Evolutionary conservation across 2,329 filamentous ascomycete genomes (phyloP).

Genomic region (Xylaria sp.): DNA sequence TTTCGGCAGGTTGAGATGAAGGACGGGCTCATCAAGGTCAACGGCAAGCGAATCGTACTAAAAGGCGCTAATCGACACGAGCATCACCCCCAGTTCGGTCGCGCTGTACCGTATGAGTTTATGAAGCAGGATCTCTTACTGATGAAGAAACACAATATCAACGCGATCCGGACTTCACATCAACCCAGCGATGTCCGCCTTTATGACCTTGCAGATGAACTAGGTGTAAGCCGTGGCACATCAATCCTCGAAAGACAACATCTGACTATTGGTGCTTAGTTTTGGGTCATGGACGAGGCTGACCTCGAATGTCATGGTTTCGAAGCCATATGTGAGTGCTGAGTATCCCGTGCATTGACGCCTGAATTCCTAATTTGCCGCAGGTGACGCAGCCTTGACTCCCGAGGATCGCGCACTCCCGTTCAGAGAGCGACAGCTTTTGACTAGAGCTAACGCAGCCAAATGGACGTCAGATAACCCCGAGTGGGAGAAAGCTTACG

Average conservation of each 20-base stretch:
- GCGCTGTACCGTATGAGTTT: constrained; percentile 60
- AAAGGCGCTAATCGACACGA: constrained; percentile 68
- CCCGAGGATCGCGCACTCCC: constrained; percentile 37
- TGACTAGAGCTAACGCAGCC: constrained; percentile 45
- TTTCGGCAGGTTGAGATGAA: constrained; percentile 66
- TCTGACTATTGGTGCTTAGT: constrained; percentile 44
- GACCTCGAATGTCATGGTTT: constrained; percentile 51
- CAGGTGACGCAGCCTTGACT: constrained; percentile 41
- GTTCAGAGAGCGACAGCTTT: constrained; percentile 40
- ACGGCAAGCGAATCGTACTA: constrained; percentile 62
- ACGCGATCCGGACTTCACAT: constrained; percentile 65
- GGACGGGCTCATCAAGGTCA: constrained; percentile 61
- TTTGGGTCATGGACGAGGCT: constrained; percentile 60
- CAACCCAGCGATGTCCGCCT: constrained; percentile 58
- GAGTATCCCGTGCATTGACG: not conserved
- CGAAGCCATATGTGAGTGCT: constrained; percentile 32
- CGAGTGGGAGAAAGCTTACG: constrained; percentile 63
- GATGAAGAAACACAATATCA: constrained; percentile 69
- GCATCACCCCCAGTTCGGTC: constrained; percentile 61
- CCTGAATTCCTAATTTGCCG: constrained; percentile 11
- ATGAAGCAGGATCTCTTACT: constrained; percentile 60
- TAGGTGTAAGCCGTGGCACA: constrained; percentile 45
- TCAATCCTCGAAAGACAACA: not conserved
- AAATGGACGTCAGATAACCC: constrained; percentile 62
- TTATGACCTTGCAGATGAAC: constrained; percentile 60